These are phyloP conservation scores for Samsoniella hepiali DNA, from an alignment of 2,329 filamentous ascomycete species.

Conservation along the genomic window DNA sequence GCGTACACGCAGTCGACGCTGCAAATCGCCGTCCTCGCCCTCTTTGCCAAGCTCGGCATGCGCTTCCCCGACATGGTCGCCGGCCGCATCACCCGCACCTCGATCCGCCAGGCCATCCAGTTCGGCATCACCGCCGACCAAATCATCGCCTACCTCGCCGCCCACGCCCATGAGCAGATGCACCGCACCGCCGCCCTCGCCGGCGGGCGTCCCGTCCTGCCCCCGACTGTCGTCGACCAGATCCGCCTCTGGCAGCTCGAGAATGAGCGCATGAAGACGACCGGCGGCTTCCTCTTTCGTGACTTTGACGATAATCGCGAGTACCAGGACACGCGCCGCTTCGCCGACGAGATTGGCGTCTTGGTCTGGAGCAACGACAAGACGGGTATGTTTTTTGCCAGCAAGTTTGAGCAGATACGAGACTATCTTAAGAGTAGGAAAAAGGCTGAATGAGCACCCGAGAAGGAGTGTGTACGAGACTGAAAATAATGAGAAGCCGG, in stretches of 20 bases:
- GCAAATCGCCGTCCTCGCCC: constrained; percentile 87
- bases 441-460: constrained; percentile 35
- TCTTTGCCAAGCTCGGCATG: constrained; percentile 84
- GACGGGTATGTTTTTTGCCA: constrained; percentile 86
- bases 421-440: constrained; percentile 71
- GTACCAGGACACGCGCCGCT: constrained; percentile 67
- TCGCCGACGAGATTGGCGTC: constrained; percentile 89
- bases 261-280: constrained; percentile 87
- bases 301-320: constrained; percentile 74
- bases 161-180: constrained; percentile 94
- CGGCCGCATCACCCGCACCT: constrained; percentile 83
- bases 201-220: constrained; percentile 66
- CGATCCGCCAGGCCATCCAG: constrained; percentile 80
- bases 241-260: constrained; percentile 97
- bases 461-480: neutral
- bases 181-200: constrained; percentile 59
- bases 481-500: neutral
- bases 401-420: constrained; percentile 81
- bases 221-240: constrained; percentile 95
- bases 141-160: constrained; percentile 87
- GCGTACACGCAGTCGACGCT: constrained; percentile 93
- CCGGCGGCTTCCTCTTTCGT: constrained; percentile 80
- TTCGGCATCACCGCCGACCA: constrained; percentile 93
- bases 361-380: constrained; percentile 80
- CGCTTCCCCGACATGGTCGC: constrained; percentile 91